These are phyloP conservation scores for Pseudogymnoascus destructans DNA, from an alignment of 2,329 filamentous ascomycete genomes.

Conservation along the genomic window DNA sequence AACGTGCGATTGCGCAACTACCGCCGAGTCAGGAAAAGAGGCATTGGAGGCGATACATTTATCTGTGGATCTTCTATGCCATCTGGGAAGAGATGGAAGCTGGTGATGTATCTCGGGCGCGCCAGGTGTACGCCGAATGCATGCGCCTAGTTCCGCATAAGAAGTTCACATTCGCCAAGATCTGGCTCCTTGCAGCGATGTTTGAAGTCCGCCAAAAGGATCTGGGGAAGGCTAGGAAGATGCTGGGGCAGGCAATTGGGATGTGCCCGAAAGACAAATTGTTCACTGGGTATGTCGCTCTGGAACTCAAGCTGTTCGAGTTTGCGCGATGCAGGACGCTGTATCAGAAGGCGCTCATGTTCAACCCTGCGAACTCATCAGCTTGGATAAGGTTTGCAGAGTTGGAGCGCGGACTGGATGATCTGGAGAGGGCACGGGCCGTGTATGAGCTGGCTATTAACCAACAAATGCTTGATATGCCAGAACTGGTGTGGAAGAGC, in stretches of 20 bases:
- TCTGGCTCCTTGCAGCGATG: slow-evolving; percentile 88
- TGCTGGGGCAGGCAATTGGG: slow-evolving; percentile 78
- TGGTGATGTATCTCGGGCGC: slow-evolving; percentile 62
- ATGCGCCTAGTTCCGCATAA: slow-evolving; percentile 84
- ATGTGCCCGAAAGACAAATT: slow-evolving; percentile 94
- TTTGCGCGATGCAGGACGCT: slow-evolving; percentile 82
- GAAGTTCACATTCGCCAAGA: slow-evolving; percentile 92
- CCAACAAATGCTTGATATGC: slow-evolving; percentile 85
- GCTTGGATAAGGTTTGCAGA: slow-evolving; percentile 97
- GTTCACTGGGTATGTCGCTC: slow-evolving; percentile 83
- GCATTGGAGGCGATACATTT: slow-evolving; percentile 95
- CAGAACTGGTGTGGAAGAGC: slow-evolving; percentile 91
- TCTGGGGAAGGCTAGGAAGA: slow-evolving; percentile 69
- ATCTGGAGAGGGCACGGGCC: slow-evolving; percentile 72
- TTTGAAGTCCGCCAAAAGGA: slow-evolving; percentile 86
- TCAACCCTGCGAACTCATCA: slow-evolving; percentile 78
- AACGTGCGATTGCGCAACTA: slow-evolving; percentile 87
- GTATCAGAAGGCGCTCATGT: slow-evolving; percentile 89
- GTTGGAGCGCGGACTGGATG: slow-evolving; percentile 80
- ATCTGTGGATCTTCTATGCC: slow-evolving; percentile 95
- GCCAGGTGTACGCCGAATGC: slow-evolving; percentile 84
- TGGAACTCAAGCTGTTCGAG: slow-evolving; percentile 89
- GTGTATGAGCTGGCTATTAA: slow-evolving; percentile 85
- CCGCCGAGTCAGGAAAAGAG: slow-evolving; percentile 93
- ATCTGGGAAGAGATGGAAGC: slow-evolving; percentile 86